Conservation (phyloP, 352 stramenopile genomes). For the Blastocystis sp. region DNA sequence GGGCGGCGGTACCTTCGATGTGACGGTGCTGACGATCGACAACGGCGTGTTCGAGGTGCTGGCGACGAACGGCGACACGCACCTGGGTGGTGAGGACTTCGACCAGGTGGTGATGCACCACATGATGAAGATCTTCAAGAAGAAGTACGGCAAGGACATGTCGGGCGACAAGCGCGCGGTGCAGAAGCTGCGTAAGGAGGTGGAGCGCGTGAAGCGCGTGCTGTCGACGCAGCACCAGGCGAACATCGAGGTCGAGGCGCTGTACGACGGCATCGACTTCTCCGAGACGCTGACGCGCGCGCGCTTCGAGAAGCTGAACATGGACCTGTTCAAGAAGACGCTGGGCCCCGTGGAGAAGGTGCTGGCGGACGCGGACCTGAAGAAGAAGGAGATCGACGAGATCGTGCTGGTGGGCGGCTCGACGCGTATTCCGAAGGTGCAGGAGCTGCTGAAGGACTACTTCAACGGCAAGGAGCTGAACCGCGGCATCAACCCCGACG, state of each 20-base stretch:
- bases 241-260: conserved; percentile 86
- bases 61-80: conserved; percentile 94
- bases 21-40: too few relatives aligned
- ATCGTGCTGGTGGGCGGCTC: conserved; percentile 91
- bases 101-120: conserved; percentile 98
- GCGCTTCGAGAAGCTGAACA: conserved; percentile 97
- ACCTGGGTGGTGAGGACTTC: conserved; percentile 98
- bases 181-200: conserved; percentile 92
- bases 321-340: conserved; percentile 98
- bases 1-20: too few relatives aligned
- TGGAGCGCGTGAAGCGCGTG: conserved; percentile 94
- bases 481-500: conserved; percentile 84
- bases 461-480: conserved; percentile 95
- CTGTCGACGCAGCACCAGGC: conserved; percentile 91
- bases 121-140: conserved; percentile 99
- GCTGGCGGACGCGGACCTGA: conserved; percentile 81
- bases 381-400: conserved; percentile 94
- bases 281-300: conserved; percentile 89
- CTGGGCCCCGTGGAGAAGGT: conserved; percentile 80
- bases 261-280: conserved; percentile 82
- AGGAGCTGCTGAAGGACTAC: conserved; percentile 92
- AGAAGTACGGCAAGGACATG: conserved; percentile 91
- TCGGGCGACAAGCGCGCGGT: conserved; percentile 88
- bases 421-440: conserved; percentile 80
- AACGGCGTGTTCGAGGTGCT: too few relatives aligned